Percentiles rank a stretch among this genome's conserved stretches.
Conservation (phyloP, 2,329 filamentous ascomycete genomes). For the Fusarium sp. region DNA sequence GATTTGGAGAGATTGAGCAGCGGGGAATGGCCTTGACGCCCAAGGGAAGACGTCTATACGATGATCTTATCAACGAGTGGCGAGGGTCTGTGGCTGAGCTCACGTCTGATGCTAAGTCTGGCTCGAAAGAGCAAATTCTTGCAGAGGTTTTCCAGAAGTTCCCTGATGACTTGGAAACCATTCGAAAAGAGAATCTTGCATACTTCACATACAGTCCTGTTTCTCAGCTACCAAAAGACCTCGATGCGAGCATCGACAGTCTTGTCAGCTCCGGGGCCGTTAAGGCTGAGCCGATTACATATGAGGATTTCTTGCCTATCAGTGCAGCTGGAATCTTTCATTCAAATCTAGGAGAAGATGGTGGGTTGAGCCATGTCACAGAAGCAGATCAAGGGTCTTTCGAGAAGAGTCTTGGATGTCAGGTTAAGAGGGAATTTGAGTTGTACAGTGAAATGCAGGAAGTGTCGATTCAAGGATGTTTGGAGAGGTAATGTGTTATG, state of each 20-base stretch:
- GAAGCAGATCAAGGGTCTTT: constrained; percentile 2
- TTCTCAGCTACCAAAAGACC: background rate
- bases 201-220: constrained; percentile 51
- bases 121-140: constrained; percentile 37
- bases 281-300: constrained; percentile 57
- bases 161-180: constrained; percentile 54
- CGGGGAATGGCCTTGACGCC: constrained; percentile 61
- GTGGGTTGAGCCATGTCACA: background rate
- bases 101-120: background rate
- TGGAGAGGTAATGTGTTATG: background rate
- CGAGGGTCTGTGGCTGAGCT: constrained; percentile 26
- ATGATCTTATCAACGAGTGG: constrained; percentile 51
- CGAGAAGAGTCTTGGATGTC: constrained; percentile 5
- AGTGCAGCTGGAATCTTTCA: constrained; percentile 64
- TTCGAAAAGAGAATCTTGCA: constrained; percentile 51
- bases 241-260: constrained; percentile 34
- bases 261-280: constrained; percentile 50
- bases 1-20: constrained; percentile 65
- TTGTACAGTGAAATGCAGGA: constrained; percentile 12
- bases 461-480: background rate
- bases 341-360: constrained; percentile 50
- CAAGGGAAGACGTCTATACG: constrained; percentile 58
- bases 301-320: constrained; percentile 65
- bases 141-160: constrained; percentile 48
- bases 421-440: constrained; percentile 10